phyloP scores from a whole-genome alignment of 352 stramenopile genomes.

The Phytophthora ohioensis region DNA sequence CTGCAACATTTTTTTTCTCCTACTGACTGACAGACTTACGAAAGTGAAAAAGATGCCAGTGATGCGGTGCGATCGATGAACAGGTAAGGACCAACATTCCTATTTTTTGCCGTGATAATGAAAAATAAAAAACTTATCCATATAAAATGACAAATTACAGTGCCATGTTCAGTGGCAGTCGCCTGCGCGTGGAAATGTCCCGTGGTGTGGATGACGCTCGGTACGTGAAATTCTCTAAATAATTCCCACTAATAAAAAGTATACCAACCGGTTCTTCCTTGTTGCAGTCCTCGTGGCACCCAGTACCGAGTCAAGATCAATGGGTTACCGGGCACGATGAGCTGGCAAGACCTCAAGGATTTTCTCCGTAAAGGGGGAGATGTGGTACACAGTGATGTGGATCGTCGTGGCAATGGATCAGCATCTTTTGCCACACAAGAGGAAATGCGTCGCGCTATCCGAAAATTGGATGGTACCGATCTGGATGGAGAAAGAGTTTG shows the following conservation, averaged over 20 bases:
- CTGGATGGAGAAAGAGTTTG: slow-evolving; percentile 59
- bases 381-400: slow-evolving; percentile 73
- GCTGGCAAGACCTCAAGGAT: slow-evolving; percentile 74
- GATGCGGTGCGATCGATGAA: slow-evolving; percentile 69
- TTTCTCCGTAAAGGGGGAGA: slow-evolving; percentile 67
- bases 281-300: slow-evolving; percentile 49
- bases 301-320: slow-evolving; percentile 62
- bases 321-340: slow-evolving; percentile 55
- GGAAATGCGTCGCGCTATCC: slow-evolving; percentile 66
- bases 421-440: slow-evolving; percentile 73
- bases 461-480: slow-evolving; percentile 56
- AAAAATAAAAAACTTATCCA: not conserved
- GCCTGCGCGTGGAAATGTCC: slow-evolving; percentile 68
- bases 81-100: slow-evolving; percentile 37
- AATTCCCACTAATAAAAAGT: not conserved
- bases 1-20: slow-evolving; percentile 5
- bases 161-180: slow-evolving; percentile 42
- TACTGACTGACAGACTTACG: slow-evolving; percentile 56
- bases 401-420: slow-evolving; percentile 65
- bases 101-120: not conserved
- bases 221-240: slow-evolving; percentile 6
- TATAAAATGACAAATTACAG: slow-evolving; percentile 11
- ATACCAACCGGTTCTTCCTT: slow-evolving; percentile 4
- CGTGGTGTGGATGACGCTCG: slow-evolving; percentile 33
- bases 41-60: slow-evolving; percentile 60